Conservation (phyloP, 148 eudicot species). For the Rhododendron simsii region DNA sequence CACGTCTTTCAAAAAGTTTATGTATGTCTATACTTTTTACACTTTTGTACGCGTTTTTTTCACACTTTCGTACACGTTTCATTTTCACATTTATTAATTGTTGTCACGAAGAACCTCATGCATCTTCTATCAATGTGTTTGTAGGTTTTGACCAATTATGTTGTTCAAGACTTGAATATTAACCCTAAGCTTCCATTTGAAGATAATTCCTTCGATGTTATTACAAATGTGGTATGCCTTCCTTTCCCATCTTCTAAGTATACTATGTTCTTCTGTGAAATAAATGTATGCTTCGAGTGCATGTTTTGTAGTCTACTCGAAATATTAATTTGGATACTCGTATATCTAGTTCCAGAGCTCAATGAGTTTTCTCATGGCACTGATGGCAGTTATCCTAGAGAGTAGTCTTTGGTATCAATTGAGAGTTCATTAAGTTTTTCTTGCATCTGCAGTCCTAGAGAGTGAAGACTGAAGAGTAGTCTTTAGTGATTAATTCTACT, state of each 20-base stretch:
- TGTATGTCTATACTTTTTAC: not conserved
- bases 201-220: conserved; percentile 82
- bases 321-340: not conserved
- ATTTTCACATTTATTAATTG: not conserved
- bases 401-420: not conserved
- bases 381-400: not conserved
- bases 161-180: conserved; percentile 87
- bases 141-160: conserved; percentile 86
- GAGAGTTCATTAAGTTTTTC: not conserved
- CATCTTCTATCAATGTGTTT: conserved; percentile 5
- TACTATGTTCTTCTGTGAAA: not conserved
- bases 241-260: not conserved
- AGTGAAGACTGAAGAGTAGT: not conserved
- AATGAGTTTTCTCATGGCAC: not conserved
- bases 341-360: not conserved
- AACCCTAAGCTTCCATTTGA: conserved; percentile 84
- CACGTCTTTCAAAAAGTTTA: not conserved
- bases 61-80: not conserved
- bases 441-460: not conserved
- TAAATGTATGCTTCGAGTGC: not conserved
- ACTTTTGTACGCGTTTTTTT: not conserved
- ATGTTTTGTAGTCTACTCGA: not conserved
- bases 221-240: conserved; percentile 87
- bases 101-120: not conserved
- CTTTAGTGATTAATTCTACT: not conserved